Evolutionary conservation across 305 asterid species (phyloP).

Genomic region (Nicotiana rustica): DNA sequence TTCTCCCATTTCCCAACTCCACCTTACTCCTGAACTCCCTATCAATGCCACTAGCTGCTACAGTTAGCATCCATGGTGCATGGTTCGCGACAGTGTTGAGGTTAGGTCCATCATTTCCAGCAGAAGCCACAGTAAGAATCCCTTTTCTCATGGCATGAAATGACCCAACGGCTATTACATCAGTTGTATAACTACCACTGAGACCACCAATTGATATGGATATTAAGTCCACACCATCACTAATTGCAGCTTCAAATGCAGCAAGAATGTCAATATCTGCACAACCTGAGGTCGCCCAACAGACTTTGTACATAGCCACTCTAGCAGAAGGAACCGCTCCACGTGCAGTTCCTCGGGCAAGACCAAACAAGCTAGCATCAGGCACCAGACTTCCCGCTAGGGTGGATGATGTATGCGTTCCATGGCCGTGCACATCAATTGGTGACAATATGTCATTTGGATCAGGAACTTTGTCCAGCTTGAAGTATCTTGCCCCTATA

Average conservation of each 20-base stretch:
- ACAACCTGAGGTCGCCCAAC: slow-evolving; percentile 74
- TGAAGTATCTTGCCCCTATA: slow-evolving; percentile 90
- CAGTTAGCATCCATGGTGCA: slow-evolving; percentile 92
- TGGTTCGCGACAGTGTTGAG: slow-evolving; percentile 65
- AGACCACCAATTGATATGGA: slow-evolving; percentile 86
- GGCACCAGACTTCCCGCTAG: slow-evolving; percentile 72
- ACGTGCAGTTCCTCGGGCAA: slow-evolving; percentile 81
- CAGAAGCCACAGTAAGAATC: slow-evolving; percentile 82
- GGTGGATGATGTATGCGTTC: slow-evolving; percentile 97
- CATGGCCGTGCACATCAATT: slow-evolving; percentile 81
- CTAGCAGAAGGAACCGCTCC: slow-evolving; percentile 96
- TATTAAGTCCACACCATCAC: slow-evolving; percentile 87
- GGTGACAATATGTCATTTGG: slow-evolving; percentile 76
- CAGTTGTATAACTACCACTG: slow-evolving; percentile 58
- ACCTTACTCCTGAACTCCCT: slow-evolving; percentile 73
- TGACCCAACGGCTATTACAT: slow-evolving; percentile 78
- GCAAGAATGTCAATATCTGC: slow-evolving; percentile 92
- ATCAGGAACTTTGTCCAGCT: slow-evolving; percentile 63
- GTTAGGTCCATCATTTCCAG: slow-evolving; percentile 83
- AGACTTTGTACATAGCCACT: slow-evolving; percentile 83
- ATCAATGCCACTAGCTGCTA: slow-evolving; percentile 82
- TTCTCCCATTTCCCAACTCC: slow-evolving; percentile 65
- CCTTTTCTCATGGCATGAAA: slow-evolving; percentile 87
- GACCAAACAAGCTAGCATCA: slow-evolving; percentile 69
- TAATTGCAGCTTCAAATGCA: slow-evolving; percentile 89